Evolutionary conservation across 495 filamentous ascomycete genomes (phyloP).

Genomic region (Xylaria intraflava): DNA sequence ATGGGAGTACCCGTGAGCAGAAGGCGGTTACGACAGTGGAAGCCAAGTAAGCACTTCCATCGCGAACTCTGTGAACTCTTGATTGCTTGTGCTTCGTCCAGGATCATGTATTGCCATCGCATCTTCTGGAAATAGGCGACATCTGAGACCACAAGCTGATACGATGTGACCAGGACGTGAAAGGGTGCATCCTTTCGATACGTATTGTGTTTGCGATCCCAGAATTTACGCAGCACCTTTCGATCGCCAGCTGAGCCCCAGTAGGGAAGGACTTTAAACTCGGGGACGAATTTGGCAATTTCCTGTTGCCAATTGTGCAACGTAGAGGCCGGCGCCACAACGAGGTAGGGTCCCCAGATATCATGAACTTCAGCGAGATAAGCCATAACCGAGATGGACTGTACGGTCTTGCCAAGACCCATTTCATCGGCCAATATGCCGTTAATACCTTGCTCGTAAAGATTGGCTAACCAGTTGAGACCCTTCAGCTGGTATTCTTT

Average conservation of each 20-base stretch:
- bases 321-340: conserved; percentile 93
- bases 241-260: conserved; percentile 94
- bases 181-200: conserved; percentile 90
- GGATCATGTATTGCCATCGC: conserved; percentile 99
- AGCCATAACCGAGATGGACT: conserved; percentile 98
- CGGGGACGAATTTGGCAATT: conserved; percentile 86
- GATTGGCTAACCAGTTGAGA: conserved; percentile 96
- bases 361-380: conserved; percentile 95
- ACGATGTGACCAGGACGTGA: conserved; percentile 93
- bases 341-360: conserved; percentile 97
- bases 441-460: conserved; percentile 99
- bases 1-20: conserved; percentile 95
- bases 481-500: conserved; percentile 99
- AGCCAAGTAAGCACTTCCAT: conserved; percentile 92
- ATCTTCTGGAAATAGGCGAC: conserved; percentile 97
- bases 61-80: conserved; percentile 94
- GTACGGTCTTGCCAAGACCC: conserved; percentile 98
- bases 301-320: conserved; percentile 99
- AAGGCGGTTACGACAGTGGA: conserved; percentile 92
- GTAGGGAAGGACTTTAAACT: conserved; percentile 91
- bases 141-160: conserved; percentile 93
- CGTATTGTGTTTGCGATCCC: conserved; percentile 95
- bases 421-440: conserved; percentile 98
- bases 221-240: conserved; percentile 95
- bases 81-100: conserved; percentile 98